These are phyloP conservation scores for Pezicula neosporulosa DNA, from an alignment of 2,329 filamentous ascomycete species.

Conservation along the genomic window DNA sequence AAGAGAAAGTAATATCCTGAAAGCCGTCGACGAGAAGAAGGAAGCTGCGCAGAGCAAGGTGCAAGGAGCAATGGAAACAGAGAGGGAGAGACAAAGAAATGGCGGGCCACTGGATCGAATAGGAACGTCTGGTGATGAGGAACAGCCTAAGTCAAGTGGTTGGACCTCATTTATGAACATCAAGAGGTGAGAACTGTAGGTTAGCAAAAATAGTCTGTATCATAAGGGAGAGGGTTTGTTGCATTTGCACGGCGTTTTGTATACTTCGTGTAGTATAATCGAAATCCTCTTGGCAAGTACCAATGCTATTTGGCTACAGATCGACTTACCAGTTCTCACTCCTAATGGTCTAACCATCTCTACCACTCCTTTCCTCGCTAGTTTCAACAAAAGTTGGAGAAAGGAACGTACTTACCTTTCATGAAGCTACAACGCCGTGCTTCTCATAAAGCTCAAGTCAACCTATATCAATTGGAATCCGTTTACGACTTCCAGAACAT, in stretches of 20 bases:
- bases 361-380: too few relatives aligned
- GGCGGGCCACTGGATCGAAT: constrained; percentile 25
- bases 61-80: constrained; percentile 23
- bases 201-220: constrained; percentile 17
- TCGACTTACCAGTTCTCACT: not conserved
- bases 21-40: constrained; percentile 26
- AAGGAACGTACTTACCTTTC: too few relatives aligned
- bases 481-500: too few relatives aligned
- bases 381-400: too few relatives aligned
- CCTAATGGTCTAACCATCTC: too few relatives aligned
- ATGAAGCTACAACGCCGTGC: too few relatives aligned
- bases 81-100: constrained; percentile 25
- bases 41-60: constrained; percentile 17
- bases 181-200: not conserved
- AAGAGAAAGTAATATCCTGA: constrained; percentile 21
- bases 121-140: constrained; percentile 14
- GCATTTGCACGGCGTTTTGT: constrained; percentile 16
- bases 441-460: too few relatives aligned
- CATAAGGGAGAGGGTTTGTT: constrained; percentile 18
- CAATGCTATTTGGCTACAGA: not conserved
- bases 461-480: too few relatives aligned
- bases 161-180: constrained; percentile 23
- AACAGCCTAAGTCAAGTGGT: constrained; percentile 14
- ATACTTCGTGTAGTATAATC: not conserved
- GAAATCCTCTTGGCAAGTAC: not conserved